Percentiles rank a stretch among this genome's conserved stretches.
phyloP scores from a whole-genome alignment of 352 stramenopile genomes.

The Pythium biforme region DNA sequence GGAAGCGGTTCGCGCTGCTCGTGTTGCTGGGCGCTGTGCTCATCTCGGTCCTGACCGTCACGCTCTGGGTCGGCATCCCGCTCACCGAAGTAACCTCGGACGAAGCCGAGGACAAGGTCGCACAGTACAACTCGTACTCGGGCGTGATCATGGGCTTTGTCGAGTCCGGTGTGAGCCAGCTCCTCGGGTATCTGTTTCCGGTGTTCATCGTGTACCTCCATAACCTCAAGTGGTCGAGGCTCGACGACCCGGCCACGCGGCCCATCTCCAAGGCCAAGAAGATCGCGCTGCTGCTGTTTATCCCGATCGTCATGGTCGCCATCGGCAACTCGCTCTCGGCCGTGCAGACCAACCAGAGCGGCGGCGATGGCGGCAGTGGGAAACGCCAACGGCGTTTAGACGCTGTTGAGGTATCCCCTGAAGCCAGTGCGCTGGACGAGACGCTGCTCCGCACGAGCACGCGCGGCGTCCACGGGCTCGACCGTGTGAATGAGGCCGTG shows the following conservation, averaged over 20 bases:
- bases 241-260: constrained; percentile 45
- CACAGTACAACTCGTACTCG: constrained; percentile 54
- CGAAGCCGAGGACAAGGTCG: constrained; percentile 32
- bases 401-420: neutral
- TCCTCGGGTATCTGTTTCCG: constrained; percentile 51
- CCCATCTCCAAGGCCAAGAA: constrained; percentile 57
- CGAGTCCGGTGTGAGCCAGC: constrained; percentile 45
- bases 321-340: constrained; percentile 51
- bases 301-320: constrained; percentile 53
- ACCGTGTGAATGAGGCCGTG: neutral
- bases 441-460: constrained; percentile 1
- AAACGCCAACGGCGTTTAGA: neutral
- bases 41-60: constrained; percentile 41
- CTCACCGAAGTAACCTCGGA: constrained; percentile 24
- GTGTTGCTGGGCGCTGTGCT: constrained; percentile 39
- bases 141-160: constrained; percentile 62
- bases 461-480: neutral
- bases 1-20: constrained; percentile 54
- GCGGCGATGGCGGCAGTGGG: neutral
- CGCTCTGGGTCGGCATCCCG: constrained; percentile 41
- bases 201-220: constrained; percentile 66
- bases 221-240: constrained; percentile 54
- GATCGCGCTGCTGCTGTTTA: constrained; percentile 55
- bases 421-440: neutral
- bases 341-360: constrained; percentile 57